Conservation (phyloP, 2,329 filamentous ascomycete species). For the Sporothrix brunneoviolacea region DNA sequence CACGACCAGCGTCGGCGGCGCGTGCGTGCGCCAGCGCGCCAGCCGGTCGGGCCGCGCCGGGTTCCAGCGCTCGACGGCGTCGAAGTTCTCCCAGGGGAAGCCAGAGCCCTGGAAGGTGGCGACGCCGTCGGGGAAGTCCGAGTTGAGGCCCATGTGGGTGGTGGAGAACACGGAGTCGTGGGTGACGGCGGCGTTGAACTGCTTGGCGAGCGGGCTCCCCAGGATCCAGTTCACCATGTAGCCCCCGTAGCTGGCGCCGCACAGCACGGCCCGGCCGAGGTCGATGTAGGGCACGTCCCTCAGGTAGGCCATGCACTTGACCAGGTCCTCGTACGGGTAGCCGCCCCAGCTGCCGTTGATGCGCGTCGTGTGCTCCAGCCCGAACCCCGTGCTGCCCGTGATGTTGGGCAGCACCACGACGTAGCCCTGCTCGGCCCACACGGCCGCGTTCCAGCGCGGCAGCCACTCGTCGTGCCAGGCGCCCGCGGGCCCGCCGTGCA, state of each 20-base stretch:
- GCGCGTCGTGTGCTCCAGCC: constrained; percentile 30
- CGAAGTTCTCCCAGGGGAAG: constrained; percentile 37
- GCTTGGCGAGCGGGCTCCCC: constrained; percentile 32
- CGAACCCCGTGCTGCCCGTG: constrained; percentile 52
- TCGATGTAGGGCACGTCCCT: constrained; percentile 47
- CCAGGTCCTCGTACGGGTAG: constrained; percentile 48
- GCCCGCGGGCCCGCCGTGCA: constrained; percentile 36
- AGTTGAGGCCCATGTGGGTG: constrained; percentile 20
- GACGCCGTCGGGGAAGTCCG: constrained; percentile 15
- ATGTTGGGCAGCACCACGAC: constrained; percentile 54
- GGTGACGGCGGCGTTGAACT: constrained; percentile 51
- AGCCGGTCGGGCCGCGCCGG: constrained; percentile 40
- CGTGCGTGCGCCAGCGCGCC: constrained; percentile 46
- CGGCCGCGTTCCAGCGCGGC: constrained; percentile 41
- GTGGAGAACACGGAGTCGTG: constrained; percentile 40
- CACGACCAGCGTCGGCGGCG: constrained; percentile 62
- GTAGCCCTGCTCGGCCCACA: constrained; percentile 57
- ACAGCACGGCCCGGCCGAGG: constrained; percentile 42
- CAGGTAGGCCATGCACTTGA: constrained; percentile 46
- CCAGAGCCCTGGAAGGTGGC: constrained; percentile 37
- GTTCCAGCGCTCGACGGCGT: constrained; percentile 45
- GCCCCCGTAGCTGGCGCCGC: constrained; percentile 50
- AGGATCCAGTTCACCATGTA: constrained; percentile 57
- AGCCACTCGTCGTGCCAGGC: constrained; percentile 43
- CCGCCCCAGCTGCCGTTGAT: constrained; percentile 48